Conservation (phyloP, 2,329 filamentous ascomycete species). For the Fusarium setosum region DNA sequence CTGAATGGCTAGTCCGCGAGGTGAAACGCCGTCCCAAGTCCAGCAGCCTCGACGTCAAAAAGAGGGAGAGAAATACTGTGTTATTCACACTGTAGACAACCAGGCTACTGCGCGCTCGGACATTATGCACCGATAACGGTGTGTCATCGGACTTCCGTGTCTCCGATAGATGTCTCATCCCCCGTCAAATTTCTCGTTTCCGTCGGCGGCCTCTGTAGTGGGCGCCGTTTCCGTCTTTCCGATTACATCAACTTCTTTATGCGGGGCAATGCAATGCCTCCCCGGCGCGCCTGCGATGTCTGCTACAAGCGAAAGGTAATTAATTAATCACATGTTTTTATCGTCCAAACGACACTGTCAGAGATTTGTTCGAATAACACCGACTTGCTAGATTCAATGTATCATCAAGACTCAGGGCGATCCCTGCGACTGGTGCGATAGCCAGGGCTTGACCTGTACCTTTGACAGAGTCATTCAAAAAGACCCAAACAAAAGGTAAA, state of each 20-base stretch:
- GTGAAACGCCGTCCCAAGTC: neutral
- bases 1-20: no score
- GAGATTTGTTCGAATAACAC: neutral
- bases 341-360: neutral
- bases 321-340: neutral
- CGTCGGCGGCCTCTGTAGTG: neutral
- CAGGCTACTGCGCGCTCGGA: neutral
- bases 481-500: slow-evolving; percentile 33
- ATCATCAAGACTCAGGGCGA: slow-evolving; percentile 22
- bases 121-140: neutral
- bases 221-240: slow-evolving; percentile 25
- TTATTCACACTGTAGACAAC: neutral
- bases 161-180: neutral
- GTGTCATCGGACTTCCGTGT: slow-evolving; percentile 13
- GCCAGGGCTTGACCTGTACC: slow-evolving; percentile 34
- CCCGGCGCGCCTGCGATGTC: slow-evolving; percentile 30
- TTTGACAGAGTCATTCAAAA: slow-evolving; percentile 36
- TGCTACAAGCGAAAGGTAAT: slow-evolving; percentile 38
- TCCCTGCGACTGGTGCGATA: slow-evolving; percentile 39
- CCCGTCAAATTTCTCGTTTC: slow-evolving; percentile 9
- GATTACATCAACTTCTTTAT: slow-evolving; percentile 24
- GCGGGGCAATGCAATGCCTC: slow-evolving; percentile 23
- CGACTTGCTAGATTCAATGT: slow-evolving; percentile 34
- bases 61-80: neutral
- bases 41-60: neutral